Base-by-base conservation (phyloP, 192 early-diverging fungal genomes). In the Jimgerdemannia lactiflua region DNA sequence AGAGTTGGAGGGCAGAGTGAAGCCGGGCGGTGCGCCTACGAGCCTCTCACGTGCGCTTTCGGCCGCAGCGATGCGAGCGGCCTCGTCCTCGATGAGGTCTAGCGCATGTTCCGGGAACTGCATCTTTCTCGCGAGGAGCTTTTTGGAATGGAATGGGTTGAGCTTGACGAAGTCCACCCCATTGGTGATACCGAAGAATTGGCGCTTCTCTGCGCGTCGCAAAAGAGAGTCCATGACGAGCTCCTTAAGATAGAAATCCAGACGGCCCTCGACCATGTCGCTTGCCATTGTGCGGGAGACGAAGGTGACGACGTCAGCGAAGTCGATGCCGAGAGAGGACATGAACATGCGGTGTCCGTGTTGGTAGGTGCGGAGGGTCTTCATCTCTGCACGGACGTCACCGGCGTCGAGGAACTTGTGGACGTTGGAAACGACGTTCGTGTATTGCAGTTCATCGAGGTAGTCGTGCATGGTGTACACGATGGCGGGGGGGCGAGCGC, bases 391-490 rank as follows among this genome's bases (percentile, higher is more conserved):
- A 11, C 49, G 4, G 4, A 54, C 11, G 18, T 79, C 78, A 19
- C 77, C 73, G 19, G 77, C 72, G 43, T 84, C 83, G 67, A 83
- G 78, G 54, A 89, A 89, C 43, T 84, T 86, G 54, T 80, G 74
- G 3, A 87, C 81, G 64, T 87, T 89, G 2, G 43, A 75, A 4
- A 86, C 70, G 10, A 78, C 77, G 66, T 87, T 88, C 10, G 86
- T 84, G 71, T 89, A 88, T 66, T 85, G 79, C 6, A 87, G 77
- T 67, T 89, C 88, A 64, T 89, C 88, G 39, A 85, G 67, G 74
- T 89, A 89, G 71, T 89, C 88, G 71, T 89, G 88, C 74, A 89
- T 72, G 6, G 88, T 89, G 70, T 89, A 89, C 8, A 89, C 77
- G 42, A 89, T 69, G 3, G 86, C 75, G 64, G 88, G 86, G 0